Percentiles rank a stretch among this genome's conserved stretches.
Evolutionary conservation across 495 filamentous ascomycete species (phyloP).

Genomic region (Amorphotheca resinae): DNA sequence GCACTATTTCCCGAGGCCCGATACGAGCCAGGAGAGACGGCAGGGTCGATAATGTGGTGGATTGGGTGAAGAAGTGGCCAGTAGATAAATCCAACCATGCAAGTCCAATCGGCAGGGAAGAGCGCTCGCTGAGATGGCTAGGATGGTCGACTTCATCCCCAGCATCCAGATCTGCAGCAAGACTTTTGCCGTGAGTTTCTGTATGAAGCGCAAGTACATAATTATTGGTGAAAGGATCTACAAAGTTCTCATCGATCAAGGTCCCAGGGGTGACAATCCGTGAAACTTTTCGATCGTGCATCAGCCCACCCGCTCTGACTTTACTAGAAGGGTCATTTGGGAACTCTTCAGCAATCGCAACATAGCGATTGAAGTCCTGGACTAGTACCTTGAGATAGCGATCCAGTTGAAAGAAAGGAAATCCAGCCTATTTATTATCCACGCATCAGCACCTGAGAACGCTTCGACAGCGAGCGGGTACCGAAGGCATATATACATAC

Average conservation of each 20-base stretch:
- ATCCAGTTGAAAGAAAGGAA: slow-evolving; percentile 85
- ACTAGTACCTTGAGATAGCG: slow-evolving; percentile 86
- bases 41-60: slow-evolving; percentile 58
- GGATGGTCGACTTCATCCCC: not conserved
- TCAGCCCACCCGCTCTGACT: slow-evolving; percentile 56
- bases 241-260: slow-evolving; percentile 92
- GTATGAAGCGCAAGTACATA: slow-evolving; percentile 68
- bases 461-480: too few species aligned
- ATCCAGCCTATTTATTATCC: slow-evolving; percentile 56
- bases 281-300: slow-evolving; percentile 73
- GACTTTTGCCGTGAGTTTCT: not conserved
- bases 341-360: slow-evolving; percentile 91
- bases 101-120: slow-evolving; percentile 45
- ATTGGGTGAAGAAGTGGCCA: slow-evolving; percentile 81
- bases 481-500: slow-evolving; percentile 26
- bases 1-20: slow-evolving; percentile 70
- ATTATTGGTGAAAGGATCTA: slow-evolving; percentile 85
- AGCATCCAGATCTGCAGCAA: not conserved
- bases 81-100: slow-evolving; percentile 95
- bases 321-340: slow-evolving; percentile 52
- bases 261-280: slow-evolving; percentile 90
- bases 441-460: slow-evolving; percentile 1
- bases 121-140: not conserved
- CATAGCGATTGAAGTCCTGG: slow-evolving; percentile 76
- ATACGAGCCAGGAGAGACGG: slow-evolving; percentile 70